Conservation (phyloP, 345 rosid species). For the Pistacia atlantica region DNA sequence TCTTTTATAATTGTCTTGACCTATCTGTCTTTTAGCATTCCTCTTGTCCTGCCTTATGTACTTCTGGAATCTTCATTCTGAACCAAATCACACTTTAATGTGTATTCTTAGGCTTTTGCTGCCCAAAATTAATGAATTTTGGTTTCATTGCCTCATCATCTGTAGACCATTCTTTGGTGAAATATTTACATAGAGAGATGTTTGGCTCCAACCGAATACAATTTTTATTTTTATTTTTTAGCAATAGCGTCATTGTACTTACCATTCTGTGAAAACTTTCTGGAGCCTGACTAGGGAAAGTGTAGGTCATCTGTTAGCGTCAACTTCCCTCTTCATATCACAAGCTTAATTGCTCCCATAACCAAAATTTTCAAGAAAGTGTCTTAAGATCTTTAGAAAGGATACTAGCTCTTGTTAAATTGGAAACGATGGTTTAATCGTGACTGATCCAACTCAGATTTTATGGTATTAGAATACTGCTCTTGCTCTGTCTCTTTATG, state of each 20-base stretch:
- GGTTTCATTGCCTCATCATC: not conserved
- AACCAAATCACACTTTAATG: not conserved
- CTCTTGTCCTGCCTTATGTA: not conserved
- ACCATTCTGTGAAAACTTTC: not conserved
- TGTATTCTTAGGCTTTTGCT: not conserved
- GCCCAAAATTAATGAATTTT: not conserved
- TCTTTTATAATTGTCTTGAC: not conserved
- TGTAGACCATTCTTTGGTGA: not conserved
- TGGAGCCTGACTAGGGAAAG: not conserved
- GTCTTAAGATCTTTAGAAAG: not conserved
- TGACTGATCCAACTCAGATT: not conserved
- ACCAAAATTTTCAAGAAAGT: not conserved
- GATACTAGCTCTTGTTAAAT: too few species aligned
- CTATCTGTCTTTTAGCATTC: not conserved
- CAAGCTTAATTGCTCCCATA: not conserved
- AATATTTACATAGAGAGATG: not conserved
- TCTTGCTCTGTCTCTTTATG: not conserved
- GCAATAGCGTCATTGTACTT: not conserved
- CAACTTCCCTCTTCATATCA: not conserved
- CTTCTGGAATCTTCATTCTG: constrained; percentile 14
- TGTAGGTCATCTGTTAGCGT: not conserved
- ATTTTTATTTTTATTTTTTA: not conserved
- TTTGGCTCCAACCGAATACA: not conserved
- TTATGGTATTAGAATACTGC: not conserved
- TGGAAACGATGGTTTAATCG: not conserved